phyloP scores from a whole-genome alignment of 164 flowering plant species.

The Magnolia sinica region DNA sequence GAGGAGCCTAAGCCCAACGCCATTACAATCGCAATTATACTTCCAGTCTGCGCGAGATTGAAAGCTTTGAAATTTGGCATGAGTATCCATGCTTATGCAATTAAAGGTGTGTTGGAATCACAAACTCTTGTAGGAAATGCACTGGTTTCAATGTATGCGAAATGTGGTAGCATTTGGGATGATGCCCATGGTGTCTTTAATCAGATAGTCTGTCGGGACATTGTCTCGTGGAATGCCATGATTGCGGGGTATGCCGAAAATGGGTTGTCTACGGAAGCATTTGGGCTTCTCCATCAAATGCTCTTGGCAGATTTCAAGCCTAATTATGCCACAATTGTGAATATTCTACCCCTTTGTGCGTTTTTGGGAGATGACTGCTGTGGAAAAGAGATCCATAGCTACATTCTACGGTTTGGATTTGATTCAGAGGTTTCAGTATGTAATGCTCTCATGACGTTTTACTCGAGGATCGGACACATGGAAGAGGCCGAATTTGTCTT shows the following conservation, averaged over 20 bases:
- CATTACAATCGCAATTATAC: constrained; percentile 55
- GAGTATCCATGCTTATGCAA: constrained; percentile 48
- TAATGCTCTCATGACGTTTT: constrained; percentile 70
- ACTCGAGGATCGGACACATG: constrained; percentile 50
- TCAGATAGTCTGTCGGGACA: constrained; percentile 50
- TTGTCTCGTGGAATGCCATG: constrained; percentile 81
- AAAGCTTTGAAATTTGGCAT: constrained; percentile 39
- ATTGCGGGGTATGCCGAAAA: constrained; percentile 71
- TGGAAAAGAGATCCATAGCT: constrained; percentile 64
- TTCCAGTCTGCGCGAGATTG: constrained; percentile 58
- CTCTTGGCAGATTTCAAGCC: constrained; percentile 35
- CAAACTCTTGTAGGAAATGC: constrained; percentile 75
- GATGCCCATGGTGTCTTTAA: constrained; percentile 50
- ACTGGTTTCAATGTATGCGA: constrained; percentile 70
- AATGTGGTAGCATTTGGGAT: constrained; percentile 35
- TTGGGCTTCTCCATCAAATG: constrained; percentile 49
- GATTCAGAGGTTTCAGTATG: constrained; percentile 39
- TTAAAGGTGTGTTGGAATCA: constrained; percentile 56
- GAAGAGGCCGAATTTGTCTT: constrained; percentile 56
- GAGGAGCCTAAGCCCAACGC: constrained; percentile 45
- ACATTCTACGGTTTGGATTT: constrained; percentile 38
- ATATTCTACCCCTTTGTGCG: constrained; percentile 62
- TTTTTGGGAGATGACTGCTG: constrained; percentile 24
- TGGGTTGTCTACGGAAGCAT: constrained; percentile 37
- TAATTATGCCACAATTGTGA: constrained; percentile 63